Evolutionary conservation across 768 basidiomycete species (phyloP).

Genomic region (Boletus patriciae): DNA sequence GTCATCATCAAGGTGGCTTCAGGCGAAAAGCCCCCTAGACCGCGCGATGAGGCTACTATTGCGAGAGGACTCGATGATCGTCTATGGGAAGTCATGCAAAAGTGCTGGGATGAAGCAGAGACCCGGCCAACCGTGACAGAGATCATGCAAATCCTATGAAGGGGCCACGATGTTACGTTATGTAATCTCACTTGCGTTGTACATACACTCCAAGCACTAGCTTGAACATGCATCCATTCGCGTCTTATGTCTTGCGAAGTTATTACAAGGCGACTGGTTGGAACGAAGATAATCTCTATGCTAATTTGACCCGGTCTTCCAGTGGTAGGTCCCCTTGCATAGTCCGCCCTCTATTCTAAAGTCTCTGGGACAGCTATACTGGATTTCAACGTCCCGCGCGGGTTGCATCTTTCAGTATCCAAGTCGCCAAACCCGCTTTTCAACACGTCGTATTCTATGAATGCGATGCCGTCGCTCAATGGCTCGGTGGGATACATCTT

Average conservation of each 20-base stretch:
- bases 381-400: conserved; percentile 85
- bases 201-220: not conserved
- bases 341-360: conserved; percentile 4
- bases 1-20: conserved; percentile 46
- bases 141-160: conserved; percentile 27
- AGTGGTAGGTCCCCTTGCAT: conserved; percentile 54
- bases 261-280: conserved; percentile 94
- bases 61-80: conserved; percentile 46
- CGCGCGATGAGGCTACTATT: conserved; percentile 34
- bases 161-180: conserved; percentile 7
- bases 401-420: conserved; percentile 75
- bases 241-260: conserved; percentile 81
- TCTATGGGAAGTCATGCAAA: conserved; percentile 45
- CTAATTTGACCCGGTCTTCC: conserved; percentile 86
- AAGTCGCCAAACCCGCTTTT: conserved; percentile 89
- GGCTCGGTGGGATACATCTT: conserved; percentile 94
- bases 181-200: conserved; percentile 7
- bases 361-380: conserved; percentile 62
- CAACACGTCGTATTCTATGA: conserved; percentile 89
- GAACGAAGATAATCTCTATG: conserved; percentile 95
- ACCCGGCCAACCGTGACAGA: conserved; percentile 43
- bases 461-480: conserved; percentile 88
- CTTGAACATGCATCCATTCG: conserved; percentile 74
- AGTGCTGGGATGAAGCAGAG: conserved; percentile 44
- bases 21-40: conserved; percentile 46